Evolutionary conservation across 352 stramenopile genomes (phyloP).

Genomic region (Phytophthora quininea): DNA sequence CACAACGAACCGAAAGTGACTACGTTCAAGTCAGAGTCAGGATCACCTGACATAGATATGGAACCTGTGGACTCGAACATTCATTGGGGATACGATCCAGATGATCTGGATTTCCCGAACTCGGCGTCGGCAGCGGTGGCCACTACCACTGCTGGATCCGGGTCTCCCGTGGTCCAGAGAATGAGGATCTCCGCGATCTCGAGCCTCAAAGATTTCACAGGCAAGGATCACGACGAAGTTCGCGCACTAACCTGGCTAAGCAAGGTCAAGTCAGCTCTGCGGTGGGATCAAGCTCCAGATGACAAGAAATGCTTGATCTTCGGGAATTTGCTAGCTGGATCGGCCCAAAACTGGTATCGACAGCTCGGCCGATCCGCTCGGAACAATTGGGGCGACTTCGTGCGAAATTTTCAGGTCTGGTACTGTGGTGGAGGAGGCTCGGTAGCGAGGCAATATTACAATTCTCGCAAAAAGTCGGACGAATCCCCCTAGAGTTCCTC

Average conservation of each 20-base stretch:
- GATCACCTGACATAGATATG: too few relatives aligned
- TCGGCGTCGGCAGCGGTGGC: background rate
- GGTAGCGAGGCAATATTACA: background rate
- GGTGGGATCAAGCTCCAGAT: background rate
- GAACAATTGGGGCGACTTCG: too few relatives aligned
- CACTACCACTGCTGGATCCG: background rate
- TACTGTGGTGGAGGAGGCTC: background rate
- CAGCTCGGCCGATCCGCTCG: background rate
- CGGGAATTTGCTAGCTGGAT: conserved; percentile 1
- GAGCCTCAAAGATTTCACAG: conserved; percentile 5
- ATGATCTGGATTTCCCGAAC: background rate
- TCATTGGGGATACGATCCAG: background rate
- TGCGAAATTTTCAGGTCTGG: background rate
- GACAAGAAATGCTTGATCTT: conserved; percentile 3
- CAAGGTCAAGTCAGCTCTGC: too few relatives aligned
- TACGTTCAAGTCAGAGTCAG: too few relatives aligned
- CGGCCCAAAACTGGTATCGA: conserved; percentile 1
- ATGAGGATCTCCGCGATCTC: conserved; percentile 6
- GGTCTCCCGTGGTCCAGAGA: background rate
- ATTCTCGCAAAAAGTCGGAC: background rate
- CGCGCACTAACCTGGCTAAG: too few relatives aligned
- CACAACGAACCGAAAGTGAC: too few relatives aligned
- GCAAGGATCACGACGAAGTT: too few relatives aligned
- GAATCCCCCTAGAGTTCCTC: background rate
- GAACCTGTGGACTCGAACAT: background rate